Evolutionary conservation across 768 basidiomycete species (phyloP).

Genomic region (Auricularia auricula-judae): DNA sequence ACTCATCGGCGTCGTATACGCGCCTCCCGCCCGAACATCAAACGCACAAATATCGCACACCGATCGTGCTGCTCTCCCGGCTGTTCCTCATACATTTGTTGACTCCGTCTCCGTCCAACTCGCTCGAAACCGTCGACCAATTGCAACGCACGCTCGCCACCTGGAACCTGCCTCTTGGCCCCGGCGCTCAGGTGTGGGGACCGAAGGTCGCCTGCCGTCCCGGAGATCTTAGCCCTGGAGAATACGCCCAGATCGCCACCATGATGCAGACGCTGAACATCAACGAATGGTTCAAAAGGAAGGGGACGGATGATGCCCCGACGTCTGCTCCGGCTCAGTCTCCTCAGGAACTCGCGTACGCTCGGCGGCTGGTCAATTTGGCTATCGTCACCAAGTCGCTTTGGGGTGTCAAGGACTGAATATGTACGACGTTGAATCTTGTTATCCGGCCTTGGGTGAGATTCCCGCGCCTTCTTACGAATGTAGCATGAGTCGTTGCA

Average conservation of each 20-base stretch:
- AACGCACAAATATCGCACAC: background rate
- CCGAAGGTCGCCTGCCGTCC: background rate
- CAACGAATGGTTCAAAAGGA: background rate
- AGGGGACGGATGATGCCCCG: background rate
- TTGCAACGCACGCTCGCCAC: background rate
- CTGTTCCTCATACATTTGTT: background rate
- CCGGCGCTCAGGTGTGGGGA: background rate
- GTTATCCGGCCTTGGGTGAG: too few species aligned
- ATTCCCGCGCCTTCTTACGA: too few species aligned
- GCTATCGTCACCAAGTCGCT: background rate
- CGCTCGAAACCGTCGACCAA: background rate
- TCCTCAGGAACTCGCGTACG: background rate
- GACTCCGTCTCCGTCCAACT: background rate
- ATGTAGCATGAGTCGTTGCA: too few species aligned
- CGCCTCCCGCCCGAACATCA: background rate
- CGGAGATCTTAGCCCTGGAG: background rate
- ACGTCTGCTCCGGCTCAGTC: background rate
- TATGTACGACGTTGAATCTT: background rate
- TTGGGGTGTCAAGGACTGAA: background rate
- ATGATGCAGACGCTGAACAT: background rate
- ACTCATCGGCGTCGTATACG: background rate
- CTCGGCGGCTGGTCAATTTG: background rate
- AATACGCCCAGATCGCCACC: background rate
- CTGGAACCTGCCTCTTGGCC: background rate
- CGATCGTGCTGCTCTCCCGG: background rate